phyloP scores from a whole-genome alignment of 192 early-diverging fungal genomes.

The Spizellomyces punctatus region DNA sequence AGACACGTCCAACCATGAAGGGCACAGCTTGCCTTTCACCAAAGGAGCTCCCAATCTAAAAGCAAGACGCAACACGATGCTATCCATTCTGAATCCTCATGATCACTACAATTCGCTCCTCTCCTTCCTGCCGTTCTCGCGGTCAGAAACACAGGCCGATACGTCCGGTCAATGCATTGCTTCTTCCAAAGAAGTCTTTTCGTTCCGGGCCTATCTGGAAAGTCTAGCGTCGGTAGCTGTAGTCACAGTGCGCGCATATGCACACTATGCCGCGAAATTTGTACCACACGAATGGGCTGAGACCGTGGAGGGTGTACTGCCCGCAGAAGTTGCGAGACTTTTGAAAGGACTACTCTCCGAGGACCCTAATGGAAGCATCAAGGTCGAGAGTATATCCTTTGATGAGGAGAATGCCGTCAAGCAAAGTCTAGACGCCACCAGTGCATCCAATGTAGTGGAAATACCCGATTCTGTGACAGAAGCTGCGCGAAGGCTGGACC shows the following conservation, averaged over 20 bases:
- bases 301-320: constrained; percentile 9
- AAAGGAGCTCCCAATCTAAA: no score
- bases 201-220: neutral
- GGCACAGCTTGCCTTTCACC: no score
- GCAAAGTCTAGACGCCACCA: no score
- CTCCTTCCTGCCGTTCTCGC: no score
- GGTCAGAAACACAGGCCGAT: no score
- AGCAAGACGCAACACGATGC: no score
- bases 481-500: neutral
- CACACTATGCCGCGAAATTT: constrained; percentile 13
- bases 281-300: neutral
- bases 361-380: neutral
- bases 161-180: no score
- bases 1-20: no score
- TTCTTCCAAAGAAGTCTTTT: neutral
- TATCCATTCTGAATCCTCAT: no score
- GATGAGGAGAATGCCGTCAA: no score
- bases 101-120: no score
- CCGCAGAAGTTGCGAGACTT: constrained; percentile 4
- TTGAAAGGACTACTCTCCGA: neutral
- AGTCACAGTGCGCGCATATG: constrained; percentile 1
- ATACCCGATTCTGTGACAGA: neutral
- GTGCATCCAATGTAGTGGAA: neutral
- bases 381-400: no score
- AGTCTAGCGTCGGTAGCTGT: constrained; percentile 4